A percentile compares a stretch with the other conserved stretches of the same genome.
Conservation (phyloP, 202 grass and related monocot species). For the Zizania palustris region DNA sequence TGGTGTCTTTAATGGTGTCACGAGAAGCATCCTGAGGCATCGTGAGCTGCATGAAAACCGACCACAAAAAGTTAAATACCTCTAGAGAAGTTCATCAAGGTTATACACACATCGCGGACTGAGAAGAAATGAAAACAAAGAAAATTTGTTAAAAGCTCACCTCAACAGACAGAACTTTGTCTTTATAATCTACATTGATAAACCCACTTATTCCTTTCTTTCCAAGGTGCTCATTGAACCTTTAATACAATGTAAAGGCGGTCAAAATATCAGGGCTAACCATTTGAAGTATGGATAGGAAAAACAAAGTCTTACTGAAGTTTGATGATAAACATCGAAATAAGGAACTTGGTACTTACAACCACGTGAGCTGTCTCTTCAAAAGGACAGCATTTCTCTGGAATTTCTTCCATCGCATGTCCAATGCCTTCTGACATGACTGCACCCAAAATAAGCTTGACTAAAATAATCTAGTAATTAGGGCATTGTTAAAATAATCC, state of each 20-base stretch:
- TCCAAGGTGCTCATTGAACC: conserved; percentile 93
- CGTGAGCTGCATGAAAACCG: conserved; percentile 57
- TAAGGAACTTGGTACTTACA: conserved; percentile 58
- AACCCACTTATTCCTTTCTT: conserved; percentile 89
- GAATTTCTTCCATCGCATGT: conserved; percentile 83
- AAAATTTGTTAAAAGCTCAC: conserved; percentile 41
- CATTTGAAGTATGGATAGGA: conserved; percentile 12
- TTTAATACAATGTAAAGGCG: conserved; percentile 41
- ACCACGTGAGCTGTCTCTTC: conserved; percentile 85
- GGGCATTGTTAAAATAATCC: background rate
- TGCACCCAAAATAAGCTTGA: conserved; percentile 35
- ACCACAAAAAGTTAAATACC: conserved; percentile 21
- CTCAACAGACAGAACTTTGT: conserved; percentile 76
- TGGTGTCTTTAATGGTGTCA: conserved; percentile 79
- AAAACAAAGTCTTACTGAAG: conserved; percentile 1
- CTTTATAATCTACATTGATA: conserved; percentile 82
- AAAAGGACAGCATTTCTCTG: conserved; percentile 82
- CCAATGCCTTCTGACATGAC: conserved; percentile 83
- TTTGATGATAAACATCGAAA: conserved; percentile 21
- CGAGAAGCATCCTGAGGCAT: conserved; percentile 97
- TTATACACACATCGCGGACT: conserved; percentile 10
- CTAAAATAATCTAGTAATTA: background rate
- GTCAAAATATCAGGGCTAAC: conserved; percentile 16
- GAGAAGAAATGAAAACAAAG: conserved; percentile 23
- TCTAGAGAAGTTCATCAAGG: background rate